phyloP scores from a whole-genome alignment of 768 basidiomycete species.

The Rhizopogon rudus region DNA sequence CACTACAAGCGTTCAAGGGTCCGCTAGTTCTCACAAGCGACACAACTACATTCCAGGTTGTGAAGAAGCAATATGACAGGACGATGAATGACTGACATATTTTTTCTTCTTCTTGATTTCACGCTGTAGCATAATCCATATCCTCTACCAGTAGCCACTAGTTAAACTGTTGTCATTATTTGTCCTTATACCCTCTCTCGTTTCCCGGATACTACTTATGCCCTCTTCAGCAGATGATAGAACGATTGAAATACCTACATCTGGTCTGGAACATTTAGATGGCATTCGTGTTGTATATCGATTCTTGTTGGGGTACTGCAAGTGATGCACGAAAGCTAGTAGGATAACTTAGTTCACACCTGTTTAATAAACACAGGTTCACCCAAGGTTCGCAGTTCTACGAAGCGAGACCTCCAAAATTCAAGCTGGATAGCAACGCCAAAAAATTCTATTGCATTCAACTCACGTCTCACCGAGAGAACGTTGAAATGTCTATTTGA shows the following conservation, averaged over 20 bases:
- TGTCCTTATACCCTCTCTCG: neutral
- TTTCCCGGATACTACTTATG: neutral
- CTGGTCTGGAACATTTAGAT: neutral
- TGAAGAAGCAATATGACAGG: neutral
- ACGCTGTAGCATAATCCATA: neutral
- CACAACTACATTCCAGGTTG: neutral
- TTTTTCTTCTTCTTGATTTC: neutral
- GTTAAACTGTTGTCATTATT: neutral
- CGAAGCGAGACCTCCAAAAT: too few species aligned
- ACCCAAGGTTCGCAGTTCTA: slow-evolving; percentile 18
- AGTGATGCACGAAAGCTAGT: neutral
- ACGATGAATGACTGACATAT: neutral
- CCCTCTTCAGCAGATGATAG: neutral
- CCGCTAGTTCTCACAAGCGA: slow-evolving; percentile 1
- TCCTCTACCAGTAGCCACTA: neutral
- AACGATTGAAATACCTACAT: neutral
- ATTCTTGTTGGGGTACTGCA: neutral
- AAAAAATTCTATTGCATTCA: neutral
- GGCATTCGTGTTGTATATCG: neutral
- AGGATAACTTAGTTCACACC: neutral
- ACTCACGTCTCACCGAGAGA: slow-evolving; percentile 14
- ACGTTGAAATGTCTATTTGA: slow-evolving; percentile 10
- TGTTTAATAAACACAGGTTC: neutral
- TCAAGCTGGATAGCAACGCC: too few species aligned
- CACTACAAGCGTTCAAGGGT: slow-evolving; percentile 40